Evolutionary conservation across 345 rosid genomes (phyloP).

Genomic region (Jatropha curcas): DNA sequence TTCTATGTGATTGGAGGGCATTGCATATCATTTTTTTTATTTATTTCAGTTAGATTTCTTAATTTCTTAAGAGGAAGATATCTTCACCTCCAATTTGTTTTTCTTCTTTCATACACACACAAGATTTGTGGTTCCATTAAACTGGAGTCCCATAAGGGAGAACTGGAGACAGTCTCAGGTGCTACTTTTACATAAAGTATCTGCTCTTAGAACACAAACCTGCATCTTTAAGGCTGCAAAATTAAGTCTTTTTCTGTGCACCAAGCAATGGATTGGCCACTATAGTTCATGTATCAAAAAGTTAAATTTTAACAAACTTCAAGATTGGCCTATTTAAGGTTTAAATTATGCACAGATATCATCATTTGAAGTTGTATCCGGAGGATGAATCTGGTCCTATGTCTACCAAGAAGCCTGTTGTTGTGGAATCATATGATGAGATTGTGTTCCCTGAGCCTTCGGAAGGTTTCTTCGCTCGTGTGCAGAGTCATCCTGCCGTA

Average conservation of each 20-base stretch:
- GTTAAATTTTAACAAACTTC: not conserved
- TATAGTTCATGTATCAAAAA: not conserved
- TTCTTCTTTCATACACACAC: not conserved
- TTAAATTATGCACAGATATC: slow-evolving; percentile 20
- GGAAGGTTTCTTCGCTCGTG: slow-evolving; percentile 32
- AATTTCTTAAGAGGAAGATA: not conserved
- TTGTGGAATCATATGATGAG: slow-evolving; percentile 36
- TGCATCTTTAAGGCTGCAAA: not conserved
- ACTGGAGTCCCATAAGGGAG: not conserved
- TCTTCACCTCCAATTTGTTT: not conserved
- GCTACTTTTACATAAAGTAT: not conserved
- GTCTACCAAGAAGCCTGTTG: slow-evolving; percentile 39
- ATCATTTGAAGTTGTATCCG: slow-evolving; percentile 34
- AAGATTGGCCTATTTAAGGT: not conserved
- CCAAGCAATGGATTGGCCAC: not conserved
- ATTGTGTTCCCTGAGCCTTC: slow-evolving; percentile 39
- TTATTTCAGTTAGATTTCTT: not conserved
- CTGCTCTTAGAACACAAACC: not conserved
- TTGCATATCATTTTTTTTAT: not conserved
- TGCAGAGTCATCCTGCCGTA: slow-evolving; percentile 33
- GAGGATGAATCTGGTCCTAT: slow-evolving; percentile 31
- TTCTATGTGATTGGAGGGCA: not conserved
- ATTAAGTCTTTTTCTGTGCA: not conserved
- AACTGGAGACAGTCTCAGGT: not conserved
- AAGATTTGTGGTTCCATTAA: not conserved